A percentile compares a stretch with the other conserved stretches of the same genome.
Conservation (phyloP, 768 basidiomycete species). For the Lentinula sp. region DNA sequence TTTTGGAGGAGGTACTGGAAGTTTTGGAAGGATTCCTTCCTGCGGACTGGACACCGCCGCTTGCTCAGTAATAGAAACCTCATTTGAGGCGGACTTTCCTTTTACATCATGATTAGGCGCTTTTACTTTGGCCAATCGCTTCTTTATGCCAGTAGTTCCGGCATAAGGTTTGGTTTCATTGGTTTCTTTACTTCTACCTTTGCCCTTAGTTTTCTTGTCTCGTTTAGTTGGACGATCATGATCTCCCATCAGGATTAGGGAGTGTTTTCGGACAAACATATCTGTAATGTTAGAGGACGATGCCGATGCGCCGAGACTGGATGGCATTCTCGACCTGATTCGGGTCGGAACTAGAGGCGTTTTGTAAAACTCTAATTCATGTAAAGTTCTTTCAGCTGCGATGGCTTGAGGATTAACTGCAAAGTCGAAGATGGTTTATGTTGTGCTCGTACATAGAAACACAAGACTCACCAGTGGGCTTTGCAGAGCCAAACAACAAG, state of each 20-base stretch:
- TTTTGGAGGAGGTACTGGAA: slow-evolving; percentile 16
- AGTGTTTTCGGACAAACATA: slow-evolving; percentile 48
- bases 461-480: slow-evolving; percentile 25
- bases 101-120: slow-evolving; percentile 9
- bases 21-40: neutral
- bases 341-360: slow-evolving; percentile 72
- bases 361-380: slow-evolving; percentile 72
- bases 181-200: slow-evolving; percentile 31
- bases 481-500: slow-evolving; percentile 39
- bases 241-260: slow-evolving; percentile 54
- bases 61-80: neutral
- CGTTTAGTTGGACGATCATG: slow-evolving; percentile 42
- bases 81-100: slow-evolving; percentile 6
- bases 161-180: slow-evolving; percentile 73
- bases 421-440: slow-evolving; percentile 3
- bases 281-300: slow-evolving; percentile 38
- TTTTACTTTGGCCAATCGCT: slow-evolving; percentile 49
- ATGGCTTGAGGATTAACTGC: slow-evolving; percentile 29
- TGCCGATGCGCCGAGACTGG: slow-evolving; percentile 19
- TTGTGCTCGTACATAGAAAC: neutral
- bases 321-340: slow-evolving; percentile 21
- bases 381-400: slow-evolving; percentile 61
- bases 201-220: slow-evolving; percentile 27
- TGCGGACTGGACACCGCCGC: neutral
- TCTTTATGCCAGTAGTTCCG: slow-evolving; percentile 75